Base-by-base conservation (phyloP, 2,329 filamentous ascomycete species). In the Penicillium concentricum region DNA sequence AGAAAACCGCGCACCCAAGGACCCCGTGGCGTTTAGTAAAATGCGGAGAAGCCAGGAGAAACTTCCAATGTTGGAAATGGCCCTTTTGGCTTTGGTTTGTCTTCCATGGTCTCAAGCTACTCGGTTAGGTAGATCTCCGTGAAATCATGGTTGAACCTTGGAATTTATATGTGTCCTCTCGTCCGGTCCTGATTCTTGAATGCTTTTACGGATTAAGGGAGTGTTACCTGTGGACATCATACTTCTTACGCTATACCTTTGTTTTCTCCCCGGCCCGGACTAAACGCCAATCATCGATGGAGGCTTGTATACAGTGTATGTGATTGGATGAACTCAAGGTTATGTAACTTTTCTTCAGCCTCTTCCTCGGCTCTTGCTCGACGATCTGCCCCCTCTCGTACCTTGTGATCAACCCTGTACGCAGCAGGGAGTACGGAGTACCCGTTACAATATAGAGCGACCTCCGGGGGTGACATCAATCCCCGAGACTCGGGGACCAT, bases 401-500 rank as follows among this genome's bases (percentile, higher is more conserved):
- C 45, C 44, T 49, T 54, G 51, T 50, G 52, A 54, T 50, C 51
- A 37, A 34, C 26, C 38, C 20, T 49, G 44, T 26, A 24, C 28
- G 8, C 22, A 13, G 38, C 22, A 39, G 18, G 13, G 4, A 16
- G 39, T 24, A 42, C 41, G 41, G 32, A 20, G 45, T 18, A 38
- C 20, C 26, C 24, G 12, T 28, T 49, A 24, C 12, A 9, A 18
- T 8, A 13, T 3, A 41, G 9, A 16, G n/a, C 35, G n/a, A 28
- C 34, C 32, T 3, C 6, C 15, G 48, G 18, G 26, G 34, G 9
- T 39, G 42, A 39, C 24, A 26, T 24, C 28, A 34, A 51, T 26
- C 51, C 47, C 53, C 53, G 41, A 55, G 13, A 7, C 26, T 20
- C 53, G 53, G 38, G 53, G 53, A 56, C 54, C 53, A 42, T 54